Percentiles rank a stretch among this genome's conserved stretches.
phyloP scores from a whole-genome alignment of 176 grass and related monocot species.

The bread wheat (Triticum aestivum) region DNA sequence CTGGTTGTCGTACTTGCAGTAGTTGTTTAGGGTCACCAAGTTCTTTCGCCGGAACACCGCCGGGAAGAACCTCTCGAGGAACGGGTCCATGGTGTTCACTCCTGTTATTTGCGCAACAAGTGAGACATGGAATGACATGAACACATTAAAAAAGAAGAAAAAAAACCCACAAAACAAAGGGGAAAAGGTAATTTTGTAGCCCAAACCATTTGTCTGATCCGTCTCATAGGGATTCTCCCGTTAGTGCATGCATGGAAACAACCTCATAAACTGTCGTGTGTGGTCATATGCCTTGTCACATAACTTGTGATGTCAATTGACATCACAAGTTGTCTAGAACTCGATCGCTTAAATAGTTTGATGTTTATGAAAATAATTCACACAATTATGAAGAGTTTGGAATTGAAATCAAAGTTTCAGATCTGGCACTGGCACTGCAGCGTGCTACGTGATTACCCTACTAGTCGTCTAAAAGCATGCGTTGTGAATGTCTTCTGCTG shows the following conservation, averaged over 20 bases:
- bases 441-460: too few relatives aligned
- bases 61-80: conserved; percentile 53
- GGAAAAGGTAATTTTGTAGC: too few relatives aligned
- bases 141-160: too few relatives aligned
- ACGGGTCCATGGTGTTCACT: conserved; percentile 46
- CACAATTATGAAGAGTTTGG: background rate
- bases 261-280: background rate
- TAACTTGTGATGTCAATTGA: too few relatives aligned
- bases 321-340: too few relatives aligned
- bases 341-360: too few relatives aligned
- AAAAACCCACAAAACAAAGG: too few relatives aligned
- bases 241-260: background rate
- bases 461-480: background rate
- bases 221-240: background rate
- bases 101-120: conserved; percentile 21
- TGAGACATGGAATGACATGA: too few relatives aligned
- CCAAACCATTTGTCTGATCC: too few relatives aligned
- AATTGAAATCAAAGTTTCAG: background rate
- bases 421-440: background rate
- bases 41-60: conserved; percentile 46
- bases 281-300: too few relatives aligned
- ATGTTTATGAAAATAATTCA: background rate
- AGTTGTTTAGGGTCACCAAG: conserved; percentile 50
- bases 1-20: conserved; percentile 77
- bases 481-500: background rate